Conservation (phyloP, 2,329 filamentous ascomycete species). For the Neopestalotiopsis rosae region DNA sequence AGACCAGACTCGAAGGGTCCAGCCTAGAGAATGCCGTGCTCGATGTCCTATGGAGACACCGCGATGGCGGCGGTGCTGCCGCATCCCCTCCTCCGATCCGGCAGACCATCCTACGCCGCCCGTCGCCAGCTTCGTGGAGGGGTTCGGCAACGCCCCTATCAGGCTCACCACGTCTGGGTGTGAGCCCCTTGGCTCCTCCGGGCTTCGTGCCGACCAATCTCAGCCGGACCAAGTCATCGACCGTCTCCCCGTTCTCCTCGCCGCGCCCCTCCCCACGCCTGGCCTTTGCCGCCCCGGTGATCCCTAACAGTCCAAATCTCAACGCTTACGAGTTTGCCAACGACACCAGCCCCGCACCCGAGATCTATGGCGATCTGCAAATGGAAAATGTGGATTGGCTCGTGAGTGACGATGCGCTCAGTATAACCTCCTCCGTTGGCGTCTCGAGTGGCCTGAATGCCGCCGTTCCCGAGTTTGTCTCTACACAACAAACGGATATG, state of each 20-base stretch:
- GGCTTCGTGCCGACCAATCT: conserved; percentile 83
- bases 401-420: conserved; percentile 85
- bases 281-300: conserved; percentile 85
- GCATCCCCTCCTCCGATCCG: conserved; percentile 84
- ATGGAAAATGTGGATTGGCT: conserved; percentile 97
- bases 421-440: conserved; percentile 75
- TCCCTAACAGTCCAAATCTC: conserved; percentile 91
- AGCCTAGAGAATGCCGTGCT: conserved; percentile 88
- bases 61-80: conserved; percentile 67
- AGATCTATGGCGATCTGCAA: conserved; percentile 89
- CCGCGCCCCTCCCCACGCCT: conserved; percentile 91
- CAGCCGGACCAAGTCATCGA: conserved; percentile 75
- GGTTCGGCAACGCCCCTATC: conserved; percentile 78
- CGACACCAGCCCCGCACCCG: conserved; percentile 78
- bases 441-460: conserved; percentile 76
- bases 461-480: conserved; percentile 79
- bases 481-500: conserved; percentile 82
- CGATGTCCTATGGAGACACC: conserved; percentile 87
- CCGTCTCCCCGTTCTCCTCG: conserved; percentile 89
- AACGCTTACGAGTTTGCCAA: conserved; percentile 94
- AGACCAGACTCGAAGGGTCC: conserved; percentile 76
- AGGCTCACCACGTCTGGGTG: conserved; percentile 80
- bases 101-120: conserved; percentile 86
- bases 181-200: conserved; percentile 83
- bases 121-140: conserved; percentile 95